Conservation (phyloP, 306 rosid species). For the Vicia villosa region DNA sequence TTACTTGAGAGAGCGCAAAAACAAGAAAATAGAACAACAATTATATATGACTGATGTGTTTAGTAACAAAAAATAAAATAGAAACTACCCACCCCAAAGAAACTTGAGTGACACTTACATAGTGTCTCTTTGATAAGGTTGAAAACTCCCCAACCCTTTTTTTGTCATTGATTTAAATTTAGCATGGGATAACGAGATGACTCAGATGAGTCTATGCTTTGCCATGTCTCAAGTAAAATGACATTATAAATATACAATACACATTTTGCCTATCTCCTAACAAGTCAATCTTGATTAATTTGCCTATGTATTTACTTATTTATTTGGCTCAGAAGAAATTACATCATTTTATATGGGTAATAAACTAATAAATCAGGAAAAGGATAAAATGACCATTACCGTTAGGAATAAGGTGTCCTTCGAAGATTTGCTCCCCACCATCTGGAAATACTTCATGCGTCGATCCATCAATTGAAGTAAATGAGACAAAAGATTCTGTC, state of each 20-base stretch:
- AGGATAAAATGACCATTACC: constrained; percentile 53
- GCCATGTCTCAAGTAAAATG: background rate
- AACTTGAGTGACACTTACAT: background rate
- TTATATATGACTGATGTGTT: background rate
- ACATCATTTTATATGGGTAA: constrained; percentile 17
- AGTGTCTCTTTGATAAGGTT: background rate
- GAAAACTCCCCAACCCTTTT: constrained; percentile 6
- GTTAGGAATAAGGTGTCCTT: constrained; percentile 71
- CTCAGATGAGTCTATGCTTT: background rate
- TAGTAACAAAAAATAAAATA: background rate
- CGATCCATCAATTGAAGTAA: constrained; percentile 77
- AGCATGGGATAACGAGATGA: constrained; percentile 1
- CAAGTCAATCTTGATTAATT: background rate
- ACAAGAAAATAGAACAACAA: background rate
- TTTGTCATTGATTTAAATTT: background rate
- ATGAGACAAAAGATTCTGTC: constrained; percentile 68
- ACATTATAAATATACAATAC: background rate
- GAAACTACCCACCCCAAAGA: background rate
- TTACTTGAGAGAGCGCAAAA: background rate
- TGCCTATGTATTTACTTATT: background rate
- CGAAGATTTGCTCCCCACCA: constrained; percentile 65
- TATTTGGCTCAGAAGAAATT: constrained; percentile 13
- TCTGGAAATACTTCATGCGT: constrained; percentile 81
- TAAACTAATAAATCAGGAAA: constrained; percentile 8
- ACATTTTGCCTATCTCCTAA: constrained; percentile 1